A percentile compares a stretch with the other conserved stretches of the same genome.
Evolutionary conservation across 192 early-diverging fungal species (phyloP).

Genomic region (Geosiphon pyriformis): DNA sequence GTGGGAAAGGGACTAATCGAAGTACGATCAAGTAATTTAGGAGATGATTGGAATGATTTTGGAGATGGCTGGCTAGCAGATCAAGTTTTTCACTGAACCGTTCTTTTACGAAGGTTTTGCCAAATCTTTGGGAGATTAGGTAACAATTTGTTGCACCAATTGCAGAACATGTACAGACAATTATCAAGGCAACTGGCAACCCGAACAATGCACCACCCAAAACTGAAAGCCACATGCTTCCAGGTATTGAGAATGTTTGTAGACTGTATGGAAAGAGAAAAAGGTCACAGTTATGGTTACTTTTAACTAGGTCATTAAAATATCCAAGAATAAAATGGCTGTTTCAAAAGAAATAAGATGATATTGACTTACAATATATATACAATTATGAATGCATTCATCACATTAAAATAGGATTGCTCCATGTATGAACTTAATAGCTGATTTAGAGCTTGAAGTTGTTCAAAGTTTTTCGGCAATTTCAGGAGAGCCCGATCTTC

Average conservation of each 20-base stretch:
- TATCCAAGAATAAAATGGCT: neutral
- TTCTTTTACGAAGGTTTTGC: conserved; percentile 43
- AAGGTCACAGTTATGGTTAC: too few species aligned
- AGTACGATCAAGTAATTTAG: conserved; percentile 56
- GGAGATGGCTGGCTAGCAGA: neutral
- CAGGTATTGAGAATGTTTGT: conserved; percentile 56
- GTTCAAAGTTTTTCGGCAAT: conserved; percentile 46
- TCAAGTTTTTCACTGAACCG: conserved; percentile 25
- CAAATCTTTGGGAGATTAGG: conserved; percentile 43
- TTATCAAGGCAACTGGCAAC: conserved; percentile 44
- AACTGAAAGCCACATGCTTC: conserved; percentile 59
- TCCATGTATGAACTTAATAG: conserved; percentile 46
- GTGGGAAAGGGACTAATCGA: conserved; percentile 50
- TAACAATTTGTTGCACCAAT: conserved; percentile 50
- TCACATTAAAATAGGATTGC: conserved; percentile 44
- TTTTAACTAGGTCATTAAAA: neutral
- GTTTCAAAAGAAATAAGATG: neutral
- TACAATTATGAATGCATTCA: conserved; percentile 38
- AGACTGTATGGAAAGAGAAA: conserved; percentile 34
- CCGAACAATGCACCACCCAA: conserved; percentile 52
- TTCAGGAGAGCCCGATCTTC: conserved; percentile 40
- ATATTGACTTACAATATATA: conserved; percentile 51
- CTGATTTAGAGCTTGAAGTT: conserved; percentile 42
- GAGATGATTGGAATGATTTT: conserved; percentile 46
- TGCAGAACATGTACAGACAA: conserved; percentile 45